A percentile compares a stretch with the other conserved stretches of the same genome.
These are phyloP conservation scores for Ramichloridium luteum DNA, from an alignment of 2,329 filamentous ascomycete species.

Conservation along the genomic window DNA sequence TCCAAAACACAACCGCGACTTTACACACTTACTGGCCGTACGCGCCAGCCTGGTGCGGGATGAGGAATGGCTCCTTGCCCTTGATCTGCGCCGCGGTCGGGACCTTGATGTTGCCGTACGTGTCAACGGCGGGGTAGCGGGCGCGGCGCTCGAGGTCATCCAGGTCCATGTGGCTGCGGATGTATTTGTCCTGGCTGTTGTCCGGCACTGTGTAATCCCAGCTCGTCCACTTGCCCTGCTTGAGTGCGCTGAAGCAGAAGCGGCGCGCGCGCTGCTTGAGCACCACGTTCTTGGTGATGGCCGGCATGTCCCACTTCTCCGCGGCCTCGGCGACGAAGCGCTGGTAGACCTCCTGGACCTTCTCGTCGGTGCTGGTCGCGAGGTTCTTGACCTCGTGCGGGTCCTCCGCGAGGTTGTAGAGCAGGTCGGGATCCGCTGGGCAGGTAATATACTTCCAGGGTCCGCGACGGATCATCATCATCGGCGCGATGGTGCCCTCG, in stretches of 20 bases:
- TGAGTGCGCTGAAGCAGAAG: slow-evolving; percentile 69
- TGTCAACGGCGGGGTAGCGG: slow-evolving; percentile 50
- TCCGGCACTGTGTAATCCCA: slow-evolving; percentile 78
- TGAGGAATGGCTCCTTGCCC: slow-evolving; percentile 7
- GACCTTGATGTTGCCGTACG: slow-evolving; percentile 26
- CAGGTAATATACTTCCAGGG: slow-evolving; percentile 87
- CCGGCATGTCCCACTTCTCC: slow-evolving; percentile 67
- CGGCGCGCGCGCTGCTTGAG: slow-evolving; percentile 66
- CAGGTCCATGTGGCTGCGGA: slow-evolving; percentile 69
- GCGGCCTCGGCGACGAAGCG: slow-evolving; percentile 63
- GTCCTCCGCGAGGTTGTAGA: slow-evolving; percentile 68
- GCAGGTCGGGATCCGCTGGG: slow-evolving; percentile 68
- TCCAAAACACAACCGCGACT: too few species aligned
- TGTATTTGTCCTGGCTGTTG: slow-evolving; percentile 56
- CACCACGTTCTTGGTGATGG: slow-evolving; percentile 63
- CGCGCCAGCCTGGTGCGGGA: slow-evolving; percentile 25
- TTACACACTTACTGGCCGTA: slow-evolving; percentile 24
- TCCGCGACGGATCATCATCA: slow-evolving; percentile 88
- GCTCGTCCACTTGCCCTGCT: slow-evolving; percentile 59
- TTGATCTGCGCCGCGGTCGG: slow-evolving; percentile 14
- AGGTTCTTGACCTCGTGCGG: slow-evolving; percentile 68
- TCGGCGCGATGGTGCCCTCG: slow-evolving; percentile 75
- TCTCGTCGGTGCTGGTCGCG: slow-evolving; percentile 30
- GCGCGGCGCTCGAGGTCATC: slow-evolving; percentile 69
- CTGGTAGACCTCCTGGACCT: slow-evolving; percentile 31